phyloP scores from a whole-genome alignment of 2,329 filamentous ascomycete genomes.

The Hansfordia pulvinata region DNA sequence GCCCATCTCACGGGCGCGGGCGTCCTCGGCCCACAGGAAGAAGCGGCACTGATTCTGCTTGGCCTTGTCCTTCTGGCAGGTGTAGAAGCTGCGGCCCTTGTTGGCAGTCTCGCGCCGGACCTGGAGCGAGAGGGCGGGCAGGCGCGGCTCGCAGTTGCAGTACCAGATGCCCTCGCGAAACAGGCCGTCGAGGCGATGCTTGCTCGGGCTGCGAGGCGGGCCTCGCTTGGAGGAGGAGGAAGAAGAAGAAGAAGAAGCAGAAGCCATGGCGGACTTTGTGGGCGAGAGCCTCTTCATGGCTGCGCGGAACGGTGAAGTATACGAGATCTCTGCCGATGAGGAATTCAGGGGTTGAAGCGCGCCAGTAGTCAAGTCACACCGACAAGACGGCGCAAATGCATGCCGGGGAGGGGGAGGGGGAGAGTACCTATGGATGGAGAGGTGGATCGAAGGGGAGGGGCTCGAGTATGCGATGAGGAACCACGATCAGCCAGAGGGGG shows the following conservation, averaged over 20 bases:
- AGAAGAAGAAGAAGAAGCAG: not conserved
- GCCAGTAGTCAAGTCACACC: too few species aligned
- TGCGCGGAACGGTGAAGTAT: too few species aligned
- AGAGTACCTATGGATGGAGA: too few species aligned
- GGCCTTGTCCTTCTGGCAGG: slow-evolving; percentile 31
- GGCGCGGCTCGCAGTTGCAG: slow-evolving; percentile 35
- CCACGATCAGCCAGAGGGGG: too few species aligned
- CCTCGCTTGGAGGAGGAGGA: not conserved
- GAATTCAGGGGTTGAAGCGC: too few species aligned
- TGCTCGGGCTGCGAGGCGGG: slow-evolving; percentile 5
- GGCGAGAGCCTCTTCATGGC: too few species aligned
- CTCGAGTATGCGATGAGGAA: too few species aligned
- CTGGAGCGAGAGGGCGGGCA: slow-evolving; percentile 32
- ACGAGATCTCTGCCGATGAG: too few species aligned
- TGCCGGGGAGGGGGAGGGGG: too few species aligned
- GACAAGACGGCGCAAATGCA: too few species aligned
- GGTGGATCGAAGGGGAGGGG: too few species aligned
- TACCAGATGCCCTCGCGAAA: slow-evolving; percentile 23
- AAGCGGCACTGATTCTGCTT: slow-evolving; percentile 33
- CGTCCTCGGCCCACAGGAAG: slow-evolving; percentile 44
- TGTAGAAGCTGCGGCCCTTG: slow-evolving; percentile 37
- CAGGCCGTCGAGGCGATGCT: slow-evolving; percentile 11
- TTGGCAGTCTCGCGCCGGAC: slow-evolving; percentile 35
- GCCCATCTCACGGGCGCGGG: slow-evolving; percentile 27
- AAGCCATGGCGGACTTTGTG: too few species aligned